These are phyloP conservation scores for Paxillus rubicundulus DNA, from an alignment of 768 basidiomycete species.

Conservation along the genomic window DNA sequence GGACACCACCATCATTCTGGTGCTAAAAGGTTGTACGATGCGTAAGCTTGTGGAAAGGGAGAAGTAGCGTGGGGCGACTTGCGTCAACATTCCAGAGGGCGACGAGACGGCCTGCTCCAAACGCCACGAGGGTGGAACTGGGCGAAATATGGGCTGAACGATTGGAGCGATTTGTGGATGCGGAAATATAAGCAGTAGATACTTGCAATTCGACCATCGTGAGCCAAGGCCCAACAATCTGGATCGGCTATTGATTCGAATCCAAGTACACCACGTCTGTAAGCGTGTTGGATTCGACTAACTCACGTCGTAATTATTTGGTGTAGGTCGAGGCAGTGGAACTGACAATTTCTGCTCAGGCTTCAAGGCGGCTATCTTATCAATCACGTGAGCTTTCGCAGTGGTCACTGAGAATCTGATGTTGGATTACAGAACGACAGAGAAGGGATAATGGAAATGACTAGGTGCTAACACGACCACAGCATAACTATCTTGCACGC, in stretches of 20 bases:
- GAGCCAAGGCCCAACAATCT: neutral
- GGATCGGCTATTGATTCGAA: neutral
- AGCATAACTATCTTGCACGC: neutral
- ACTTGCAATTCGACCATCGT: conserved; percentile 12
- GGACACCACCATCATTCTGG: conserved; percentile 50
- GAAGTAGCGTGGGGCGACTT: conserved; percentile 16
- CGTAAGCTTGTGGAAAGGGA: neutral
- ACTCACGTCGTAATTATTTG: no score
- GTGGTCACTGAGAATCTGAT: no score
- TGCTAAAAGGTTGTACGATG: conserved; percentile 37
- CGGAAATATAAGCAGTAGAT: conserved; percentile 43
- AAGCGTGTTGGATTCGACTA: no score
- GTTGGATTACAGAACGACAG: no score
- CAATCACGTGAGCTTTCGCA: conserved; percentile 7
- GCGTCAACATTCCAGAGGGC: conserved; percentile 61
- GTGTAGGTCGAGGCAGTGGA: no score
- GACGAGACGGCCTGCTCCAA: conserved; percentile 53
- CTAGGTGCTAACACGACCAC: neutral
- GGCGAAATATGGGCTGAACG: conserved; percentile 37
- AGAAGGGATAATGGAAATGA: neutral
- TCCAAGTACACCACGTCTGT: neutral
- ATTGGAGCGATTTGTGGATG: conserved; percentile 46
- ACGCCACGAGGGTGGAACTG: conserved; percentile 43
- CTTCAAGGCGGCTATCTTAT: conserved; percentile 12
- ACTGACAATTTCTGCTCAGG: no score